Base-by-base conservation (phyloP, 805 yeast genomes). In the Kuraishia borneana region DNA sequence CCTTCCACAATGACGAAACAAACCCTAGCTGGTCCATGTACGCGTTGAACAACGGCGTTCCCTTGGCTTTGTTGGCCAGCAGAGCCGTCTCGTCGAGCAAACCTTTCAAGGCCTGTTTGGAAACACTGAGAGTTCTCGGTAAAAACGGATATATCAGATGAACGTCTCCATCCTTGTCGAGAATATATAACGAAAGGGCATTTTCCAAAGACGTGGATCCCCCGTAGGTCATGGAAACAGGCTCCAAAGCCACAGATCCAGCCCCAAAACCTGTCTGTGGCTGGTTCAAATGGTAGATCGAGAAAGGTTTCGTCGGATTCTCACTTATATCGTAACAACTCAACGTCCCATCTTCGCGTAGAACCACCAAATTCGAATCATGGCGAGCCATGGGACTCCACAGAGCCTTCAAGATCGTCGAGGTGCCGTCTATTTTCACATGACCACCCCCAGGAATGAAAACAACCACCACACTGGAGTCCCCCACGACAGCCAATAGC, bases 71-170 rank as follows among this genome's bases (percentile, higher is more conserved):
- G 19, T 26, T 29, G 21, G 32, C 17, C 4, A 33, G 29, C 13
- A 39, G 36, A 1, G 59, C 54, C 2, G 61, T 56, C 33, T 53
- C 47, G 39, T 60, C 58, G n/a, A 62, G 43, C 2, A 56, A 34
- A 3, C 42, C 45, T 36, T 53, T 52, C 4, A 60, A 34, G 43
- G 58, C 53, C 2, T 44, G 38, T 23, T 48, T 40, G 1, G 63
- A 34, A n/a, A 64, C 58, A 1, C 62, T 50, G 19, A 73, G 43
- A 18, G 58, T 50, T 1, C 49, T 39, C 0, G 88, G 84, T 16
- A 70, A 44, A 48, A 76, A 77, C n/a, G 92, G 92, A 41, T 68
- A 73, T 3, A 81, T 54, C 1, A 68, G 58, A 44, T 66, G 77
- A 1, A 82, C 39, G 41, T 80, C 83, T 10, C 79, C 75, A 35